phyloP scores from a whole-genome alignment of 345 rosid species.

The Eucalyptus regnans region DNA sequence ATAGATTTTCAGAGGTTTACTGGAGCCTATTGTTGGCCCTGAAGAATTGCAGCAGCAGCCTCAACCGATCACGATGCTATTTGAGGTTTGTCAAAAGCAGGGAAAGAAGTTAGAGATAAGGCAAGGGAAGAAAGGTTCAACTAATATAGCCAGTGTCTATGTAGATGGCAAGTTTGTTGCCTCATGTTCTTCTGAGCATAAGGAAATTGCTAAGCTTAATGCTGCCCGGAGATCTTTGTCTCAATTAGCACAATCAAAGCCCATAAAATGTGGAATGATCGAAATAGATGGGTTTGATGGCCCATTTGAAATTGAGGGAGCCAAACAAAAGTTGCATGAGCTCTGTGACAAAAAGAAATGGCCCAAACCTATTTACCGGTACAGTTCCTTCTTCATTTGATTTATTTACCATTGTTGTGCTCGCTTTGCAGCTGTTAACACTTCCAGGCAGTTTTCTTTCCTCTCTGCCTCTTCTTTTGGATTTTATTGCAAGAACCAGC shows the following conservation, averaged over 20 bases:
- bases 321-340: constrained; percentile 52
- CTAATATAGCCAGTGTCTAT: constrained; percentile 29
- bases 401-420: background rate
- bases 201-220: constrained; percentile 55
- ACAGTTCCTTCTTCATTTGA: background rate
- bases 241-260: constrained; percentile 10
- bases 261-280: background rate
- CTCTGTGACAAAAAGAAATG: constrained; percentile 52
- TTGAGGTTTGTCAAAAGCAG: constrained; percentile 49
- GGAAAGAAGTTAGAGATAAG: constrained; percentile 39
- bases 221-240: constrained; percentile 50
- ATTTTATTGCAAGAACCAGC: background rate
- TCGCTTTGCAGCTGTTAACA: background rate
- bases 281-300: background rate
- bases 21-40: constrained; percentile 58
- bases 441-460: background rate
- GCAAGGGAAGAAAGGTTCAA: constrained; percentile 12
- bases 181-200: constrained; percentile 44
- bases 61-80: constrained; percentile 56
- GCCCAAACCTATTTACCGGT: constrained; percentile 62
- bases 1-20: constrained; percentile 50
- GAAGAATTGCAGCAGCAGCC: constrained; percentile 51
- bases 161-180: constrained; percentile 40
- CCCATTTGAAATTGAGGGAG: constrained; percentile 14
- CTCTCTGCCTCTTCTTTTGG: background rate